phyloP scores from a whole-genome alignment of 257 asterid species.

The Nicotiana knightiana region DNA sequence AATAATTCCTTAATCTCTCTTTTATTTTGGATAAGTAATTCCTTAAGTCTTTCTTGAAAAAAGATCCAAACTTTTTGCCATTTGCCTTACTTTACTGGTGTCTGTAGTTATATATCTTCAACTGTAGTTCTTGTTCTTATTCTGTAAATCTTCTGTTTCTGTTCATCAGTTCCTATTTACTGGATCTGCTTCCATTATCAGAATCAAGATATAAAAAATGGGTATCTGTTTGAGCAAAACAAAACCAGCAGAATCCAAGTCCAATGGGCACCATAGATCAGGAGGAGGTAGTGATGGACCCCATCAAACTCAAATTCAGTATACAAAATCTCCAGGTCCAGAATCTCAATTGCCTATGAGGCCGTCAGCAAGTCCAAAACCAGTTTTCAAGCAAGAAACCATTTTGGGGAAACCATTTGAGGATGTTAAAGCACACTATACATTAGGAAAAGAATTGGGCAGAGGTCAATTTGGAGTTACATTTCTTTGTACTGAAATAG shows the following conservation, averaged over 20 bases:
- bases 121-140: not conserved
- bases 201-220: slow-evolving; percentile 14
- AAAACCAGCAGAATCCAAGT: slow-evolving; percentile 7
- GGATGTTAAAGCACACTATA: slow-evolving; percentile 41
- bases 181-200: not conserved
- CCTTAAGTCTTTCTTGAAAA: not conserved
- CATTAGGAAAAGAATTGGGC: slow-evolving; percentile 58
- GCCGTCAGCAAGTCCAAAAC: slow-evolving; percentile 29
- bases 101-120: not conserved
- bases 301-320: slow-evolving; percentile 37
- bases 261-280: slow-evolving; percentile 17
- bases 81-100: not conserved
- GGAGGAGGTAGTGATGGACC: slow-evolving; percentile 11
- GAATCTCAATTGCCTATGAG: slow-evolving; percentile 34
- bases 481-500: slow-evolving; percentile 41
- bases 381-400: slow-evolving; percentile 28
- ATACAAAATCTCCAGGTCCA: slow-evolving; percentile 44
- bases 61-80: not conserved
- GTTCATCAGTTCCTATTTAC: too few relatives aligned
- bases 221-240: slow-evolving; percentile 24
- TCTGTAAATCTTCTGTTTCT: not conserved
- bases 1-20: not conserved
- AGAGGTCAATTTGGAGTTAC: slow-evolving; percentile 79
- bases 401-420: slow-evolving; percentile 58
- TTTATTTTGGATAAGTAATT: not conserved